A percentile compares a stretch with the other conserved stretches of the same genome.
phyloP scores from a whole-genome alignment of 768 basidiomycete species.

The Mrakia frigida region DNA sequence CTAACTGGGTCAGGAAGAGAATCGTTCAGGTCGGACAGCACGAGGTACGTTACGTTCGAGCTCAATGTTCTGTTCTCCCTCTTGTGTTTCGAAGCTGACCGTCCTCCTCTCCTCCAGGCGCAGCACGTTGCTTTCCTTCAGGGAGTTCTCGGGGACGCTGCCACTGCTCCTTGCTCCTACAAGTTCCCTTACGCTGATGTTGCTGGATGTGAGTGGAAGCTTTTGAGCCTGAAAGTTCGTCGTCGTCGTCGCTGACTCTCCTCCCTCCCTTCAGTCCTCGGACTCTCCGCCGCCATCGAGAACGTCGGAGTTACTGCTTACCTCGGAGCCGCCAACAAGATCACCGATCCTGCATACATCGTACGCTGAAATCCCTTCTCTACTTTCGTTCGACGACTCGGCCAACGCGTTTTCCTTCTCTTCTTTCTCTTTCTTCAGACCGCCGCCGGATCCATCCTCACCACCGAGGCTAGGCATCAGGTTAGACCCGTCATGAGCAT shows the following conservation, averaged over 20 bases:
- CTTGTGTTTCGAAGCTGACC: neutral
- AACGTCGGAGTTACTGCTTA: slow-evolving; percentile 57
- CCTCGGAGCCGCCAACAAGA: slow-evolving; percentile 49
- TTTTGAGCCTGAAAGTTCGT: neutral
- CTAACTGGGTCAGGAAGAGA: slow-evolving; percentile 51
- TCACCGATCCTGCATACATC: slow-evolving; percentile 24
- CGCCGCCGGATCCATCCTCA: slow-evolving; percentile 57
- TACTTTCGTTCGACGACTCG: too few relatives aligned
- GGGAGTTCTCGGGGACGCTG: slow-evolving; percentile 48
- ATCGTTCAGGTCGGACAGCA: slow-evolving; percentile 10
- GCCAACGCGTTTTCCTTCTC: too few relatives aligned
- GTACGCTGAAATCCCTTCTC: too few relatives aligned
- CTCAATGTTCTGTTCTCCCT: neutral
- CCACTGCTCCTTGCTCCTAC: slow-evolving; percentile 50
- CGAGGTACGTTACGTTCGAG: neutral
- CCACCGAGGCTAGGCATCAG: slow-evolving; percentile 61
- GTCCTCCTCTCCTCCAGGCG: slow-evolving; percentile 54
- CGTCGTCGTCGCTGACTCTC: neutral
- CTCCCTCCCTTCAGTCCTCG: slow-evolving; percentile 49
- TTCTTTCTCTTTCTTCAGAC: slow-evolving; percentile 37
- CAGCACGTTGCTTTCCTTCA: slow-evolving; percentile 56
- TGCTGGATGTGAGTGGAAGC: too few relatives aligned
- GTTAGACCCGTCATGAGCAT: slow-evolving; percentile 53
- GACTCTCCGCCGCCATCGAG: slow-evolving; percentile 54
- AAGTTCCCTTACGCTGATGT: too few relatives aligned